Percentiles rank a stretch among this genome's conserved stretches.
Conservation (phyloP, 2,329 filamentous ascomycete species). For the Trichoderma arundinaceum region DNA sequence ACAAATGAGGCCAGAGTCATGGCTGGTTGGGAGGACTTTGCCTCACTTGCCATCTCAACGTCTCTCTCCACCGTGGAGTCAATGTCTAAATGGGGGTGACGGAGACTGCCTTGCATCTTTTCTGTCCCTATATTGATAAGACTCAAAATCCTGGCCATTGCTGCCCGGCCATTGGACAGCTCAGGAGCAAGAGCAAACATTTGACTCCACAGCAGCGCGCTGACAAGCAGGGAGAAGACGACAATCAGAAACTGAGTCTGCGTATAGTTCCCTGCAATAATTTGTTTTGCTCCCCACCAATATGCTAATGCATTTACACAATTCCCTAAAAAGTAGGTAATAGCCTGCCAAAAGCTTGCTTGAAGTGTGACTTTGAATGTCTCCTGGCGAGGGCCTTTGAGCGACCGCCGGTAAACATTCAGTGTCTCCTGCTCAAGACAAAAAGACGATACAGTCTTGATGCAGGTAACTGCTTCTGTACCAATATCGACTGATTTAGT, state of each 20-base stretch:
- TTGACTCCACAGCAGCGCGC: slow-evolving; percentile 66
- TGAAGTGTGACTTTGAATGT: slow-evolving; percentile 40
- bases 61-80: neutral
- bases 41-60: neutral
- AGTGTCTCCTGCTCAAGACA: slow-evolving; percentile 48
- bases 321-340: slow-evolving; percentile 57
- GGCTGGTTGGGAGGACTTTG: slow-evolving; percentile 1
- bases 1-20: slow-evolving; percentile 56
- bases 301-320: slow-evolving; percentile 68
- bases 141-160: slow-evolving; percentile 54
- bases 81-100: too few relatives aligned
- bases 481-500: slow-evolving; percentile 64
- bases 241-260: slow-evolving; percentile 68
- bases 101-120: neutral
- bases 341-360: slow-evolving; percentile 55
- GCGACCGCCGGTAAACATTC: slow-evolving; percentile 48
- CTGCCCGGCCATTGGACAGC: slow-evolving; percentile 61
- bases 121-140: slow-evolving; percentile 38
- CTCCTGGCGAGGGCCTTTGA: slow-evolving; percentile 48
- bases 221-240: slow-evolving; percentile 64
- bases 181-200: slow-evolving; percentile 70
- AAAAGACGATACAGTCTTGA: slow-evolving; percentile 63
- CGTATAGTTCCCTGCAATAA: slow-evolving; percentile 61
- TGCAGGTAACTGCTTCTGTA: slow-evolving; percentile 65
- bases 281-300: slow-evolving; percentile 70